phyloP scores from a whole-genome alignment of 202 grass and related monocot genomes.

The Carex arenaria region DNA sequence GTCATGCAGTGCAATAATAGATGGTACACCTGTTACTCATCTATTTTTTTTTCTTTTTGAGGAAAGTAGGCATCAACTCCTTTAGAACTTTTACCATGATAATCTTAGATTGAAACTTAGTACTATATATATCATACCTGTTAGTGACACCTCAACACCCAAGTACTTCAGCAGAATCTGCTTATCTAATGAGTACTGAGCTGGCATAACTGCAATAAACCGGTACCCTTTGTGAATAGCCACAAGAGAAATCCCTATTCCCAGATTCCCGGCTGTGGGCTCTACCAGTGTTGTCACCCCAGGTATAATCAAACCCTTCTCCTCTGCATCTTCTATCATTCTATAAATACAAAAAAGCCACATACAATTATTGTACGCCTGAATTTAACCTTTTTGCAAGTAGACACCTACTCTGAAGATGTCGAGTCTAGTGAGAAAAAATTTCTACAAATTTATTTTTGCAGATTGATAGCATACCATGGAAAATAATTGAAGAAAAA shows the following conservation, averaged over 20 bases:
- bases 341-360: conserved; percentile 16
- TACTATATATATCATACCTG: conserved; percentile 25
- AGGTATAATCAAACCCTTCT: conserved; percentile 53
- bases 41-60: neutral
- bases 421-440: neutral
- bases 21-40: neutral
- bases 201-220: conserved; percentile 58
- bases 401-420: neutral
- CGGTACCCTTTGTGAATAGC: conserved; percentile 56
- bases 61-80: neutral
- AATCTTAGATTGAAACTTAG: neutral
- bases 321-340: conserved; percentile 80
- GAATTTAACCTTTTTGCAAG: neutral
- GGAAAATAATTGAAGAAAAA: neutral
- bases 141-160: conserved; percentile 52
- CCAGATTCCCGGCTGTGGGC: conserved; percentile 51
- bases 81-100: neutral
- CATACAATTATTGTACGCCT: neutral
- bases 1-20: neutral
- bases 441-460: neutral
- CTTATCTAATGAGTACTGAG: conserved; percentile 57
- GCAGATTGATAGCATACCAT: neutral
- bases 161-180: conserved; percentile 55
- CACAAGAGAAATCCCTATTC: conserved; percentile 44
- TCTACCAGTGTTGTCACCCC: conserved; percentile 53